phyloP scores from a whole-genome alignment of 257 asterid species.

The Plectranthus barbatus region DNA sequence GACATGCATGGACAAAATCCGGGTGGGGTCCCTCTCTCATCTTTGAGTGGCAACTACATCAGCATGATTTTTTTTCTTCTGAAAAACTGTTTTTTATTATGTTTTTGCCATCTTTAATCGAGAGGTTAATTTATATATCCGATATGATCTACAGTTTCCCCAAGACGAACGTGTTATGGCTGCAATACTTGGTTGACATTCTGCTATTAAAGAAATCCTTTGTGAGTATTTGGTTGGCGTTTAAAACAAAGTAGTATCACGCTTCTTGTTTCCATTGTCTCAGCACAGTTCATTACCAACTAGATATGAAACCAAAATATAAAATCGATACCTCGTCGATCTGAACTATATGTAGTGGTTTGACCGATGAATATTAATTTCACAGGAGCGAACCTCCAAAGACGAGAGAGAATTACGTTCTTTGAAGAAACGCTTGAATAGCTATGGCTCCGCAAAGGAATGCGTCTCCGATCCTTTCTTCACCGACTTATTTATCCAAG shows the following conservation, averaged over 20 bases:
- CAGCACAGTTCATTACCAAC: not conserved
- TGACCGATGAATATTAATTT: not conserved
- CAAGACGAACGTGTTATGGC: conserved; percentile 87
- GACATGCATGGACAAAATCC: too few relatives aligned
- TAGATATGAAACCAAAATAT: not conserved
- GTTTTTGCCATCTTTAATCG: not conserved
- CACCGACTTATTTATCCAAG: conserved; percentile 30
- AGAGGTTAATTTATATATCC: not conserved
- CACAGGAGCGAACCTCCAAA: conserved; percentile 62
- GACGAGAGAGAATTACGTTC: conserved; percentile 68
- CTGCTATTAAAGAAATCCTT: conserved; percentile 70
- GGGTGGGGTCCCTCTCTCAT: too few relatives aligned
- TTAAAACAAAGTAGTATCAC: not conserved
- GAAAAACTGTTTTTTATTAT: not conserved
- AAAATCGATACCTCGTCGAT: too few relatives aligned
- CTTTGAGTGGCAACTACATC: too few relatives aligned
- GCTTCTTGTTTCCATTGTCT: not conserved
- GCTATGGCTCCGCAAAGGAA: conserved; percentile 71
- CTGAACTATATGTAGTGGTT: not conserved
- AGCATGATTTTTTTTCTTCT: too few relatives aligned
- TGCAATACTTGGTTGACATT: conserved; percentile 82
- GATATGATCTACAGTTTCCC: conserved; percentile 56
- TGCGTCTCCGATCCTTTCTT: conserved; percentile 64
- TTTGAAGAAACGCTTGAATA: conserved; percentile 58
- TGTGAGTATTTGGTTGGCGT: conserved; percentile 38